A percentile compares a stretch with the other conserved stretches of the same genome.
phyloP scores from a whole-genome alignment of 805 yeast genomes.

The Candida vaughaniae region DNA sequence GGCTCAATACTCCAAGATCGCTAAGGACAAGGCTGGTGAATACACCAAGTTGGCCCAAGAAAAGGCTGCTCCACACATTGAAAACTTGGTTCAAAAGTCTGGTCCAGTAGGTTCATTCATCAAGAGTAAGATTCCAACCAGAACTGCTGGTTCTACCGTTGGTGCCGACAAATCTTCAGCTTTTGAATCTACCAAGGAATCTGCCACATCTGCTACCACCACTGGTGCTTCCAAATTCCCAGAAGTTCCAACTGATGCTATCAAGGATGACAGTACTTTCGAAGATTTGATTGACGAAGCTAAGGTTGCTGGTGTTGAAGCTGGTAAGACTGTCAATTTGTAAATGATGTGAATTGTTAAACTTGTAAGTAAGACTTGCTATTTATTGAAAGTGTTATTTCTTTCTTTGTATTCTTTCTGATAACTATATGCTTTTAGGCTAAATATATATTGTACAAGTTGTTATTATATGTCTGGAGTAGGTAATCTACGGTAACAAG shows the following conservation, averaged over 20 bases:
- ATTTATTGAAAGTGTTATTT: neutral
- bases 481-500: slow-evolving; percentile 78
- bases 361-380: too few relatives aligned
- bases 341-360: slow-evolving; percentile 2
- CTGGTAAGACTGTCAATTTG: slow-evolving; percentile 5
- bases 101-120: slow-evolving; percentile 67
- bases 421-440: neutral
- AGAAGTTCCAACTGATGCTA: slow-evolving; percentile 33
- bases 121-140: slow-evolving; percentile 55
- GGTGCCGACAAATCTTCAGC: slow-evolving; percentile 63
- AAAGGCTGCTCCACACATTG: slow-evolving; percentile 56
- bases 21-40: slow-evolving; percentile 52
- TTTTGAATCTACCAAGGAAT: slow-evolving; percentile 14
- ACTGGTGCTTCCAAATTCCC: slow-evolving; percentile 31
- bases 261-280: slow-evolving; percentile 19
- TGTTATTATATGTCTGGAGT: slow-evolving; percentile 40
- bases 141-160: slow-evolving; percentile 74
- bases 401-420: neutral
- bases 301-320: slow-evolving; percentile 15
- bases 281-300: slow-evolving; percentile 25
- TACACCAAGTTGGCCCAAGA: slow-evolving; percentile 35
- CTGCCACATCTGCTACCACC: slow-evolving; percentile 12
- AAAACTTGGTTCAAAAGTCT: slow-evolving; percentile 54
- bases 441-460: slow-evolving; percentile 3
- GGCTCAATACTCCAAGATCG: slow-evolving; percentile 41